phyloP scores from a whole-genome alignment of 352 stramenopile genomes.

The Phytophthora boehmeriae region DNA sequence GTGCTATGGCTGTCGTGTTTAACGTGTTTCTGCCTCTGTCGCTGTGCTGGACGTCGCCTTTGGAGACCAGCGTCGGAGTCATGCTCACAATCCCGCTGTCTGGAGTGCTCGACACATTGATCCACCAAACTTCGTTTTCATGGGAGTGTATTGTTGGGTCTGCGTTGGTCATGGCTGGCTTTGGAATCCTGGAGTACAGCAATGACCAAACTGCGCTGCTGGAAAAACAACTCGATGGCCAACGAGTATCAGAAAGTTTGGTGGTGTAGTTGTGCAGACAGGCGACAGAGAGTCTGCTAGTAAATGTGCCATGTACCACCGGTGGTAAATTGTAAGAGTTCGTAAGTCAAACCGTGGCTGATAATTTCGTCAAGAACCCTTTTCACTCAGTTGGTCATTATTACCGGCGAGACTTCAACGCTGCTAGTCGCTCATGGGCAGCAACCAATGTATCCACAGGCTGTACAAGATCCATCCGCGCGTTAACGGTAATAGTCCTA shows the following conservation, averaged over 20 bases:
- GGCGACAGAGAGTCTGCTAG: background rate
- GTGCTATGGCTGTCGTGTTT: conserved; percentile 45
- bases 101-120: conserved; percentile 40
- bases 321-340: background rate
- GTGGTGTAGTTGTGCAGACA: background rate
- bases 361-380: too few species aligned
- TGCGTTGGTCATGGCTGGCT: conserved; percentile 53
- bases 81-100: conserved; percentile 69
- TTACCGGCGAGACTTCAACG: background rate
- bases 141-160: conserved; percentile 54
- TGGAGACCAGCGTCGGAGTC: conserved; percentile 59
- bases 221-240: background rate
- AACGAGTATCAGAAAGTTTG: background rate
- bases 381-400: too few species aligned
- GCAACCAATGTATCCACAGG: conserved; percentile 38
- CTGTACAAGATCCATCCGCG: conserved; percentile 44
- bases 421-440: conserved; percentile 19
- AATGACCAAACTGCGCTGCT: conserved; percentile 3
- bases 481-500: conserved; percentile 17
- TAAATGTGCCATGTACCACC: background rate
- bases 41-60: conserved; percentile 56
- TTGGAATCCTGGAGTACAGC: conserved; percentile 47
- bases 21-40: conserved; percentile 56
- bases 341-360: too few species aligned
- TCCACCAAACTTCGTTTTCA: conserved; percentile 51